These are phyloP conservation scores for Nemania abortiva DNA, from an alignment of 2,329 filamentous ascomycete species.

Conservation along the genomic window DNA sequence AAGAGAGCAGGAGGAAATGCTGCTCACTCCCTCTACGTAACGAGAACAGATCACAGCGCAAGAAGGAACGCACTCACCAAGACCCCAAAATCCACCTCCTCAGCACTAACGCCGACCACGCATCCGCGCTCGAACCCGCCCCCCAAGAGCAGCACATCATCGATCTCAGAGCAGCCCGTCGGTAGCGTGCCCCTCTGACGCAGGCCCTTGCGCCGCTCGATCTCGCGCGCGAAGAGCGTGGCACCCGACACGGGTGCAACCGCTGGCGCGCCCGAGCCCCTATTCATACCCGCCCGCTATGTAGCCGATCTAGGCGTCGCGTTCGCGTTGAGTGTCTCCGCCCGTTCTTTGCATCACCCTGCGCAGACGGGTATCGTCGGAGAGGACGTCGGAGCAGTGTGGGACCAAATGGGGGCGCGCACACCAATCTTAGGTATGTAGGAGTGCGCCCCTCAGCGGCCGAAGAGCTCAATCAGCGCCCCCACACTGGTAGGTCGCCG, in stretches of 20 bases:
- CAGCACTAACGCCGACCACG: conserved; percentile 66
- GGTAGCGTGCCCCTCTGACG: conserved; percentile 50
- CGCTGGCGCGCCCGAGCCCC: neutral
- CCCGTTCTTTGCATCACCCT: neutral
- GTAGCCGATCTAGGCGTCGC: neutral
- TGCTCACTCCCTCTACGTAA: too few relatives aligned
- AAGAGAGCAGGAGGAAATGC: too few relatives aligned
- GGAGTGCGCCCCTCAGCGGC: neutral
- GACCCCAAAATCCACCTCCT: conserved; percentile 63
- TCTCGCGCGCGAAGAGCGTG: conserved; percentile 57
- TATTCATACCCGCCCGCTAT: neutral
- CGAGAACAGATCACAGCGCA: neutral
- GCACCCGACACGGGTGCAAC: conserved; percentile 59
- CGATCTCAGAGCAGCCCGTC: conserved; percentile 63
- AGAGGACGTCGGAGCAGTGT: neutral
- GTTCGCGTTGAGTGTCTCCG: neutral
- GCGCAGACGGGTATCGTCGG: too few relatives aligned
- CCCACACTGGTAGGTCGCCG: neutral
- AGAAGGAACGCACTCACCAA: conserved; percentile 53
- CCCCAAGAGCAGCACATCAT: conserved; percentile 59
- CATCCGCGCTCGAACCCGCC: conserved; percentile 63
- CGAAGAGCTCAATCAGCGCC: neutral
- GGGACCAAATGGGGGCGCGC: neutral
- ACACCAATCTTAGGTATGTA: neutral
- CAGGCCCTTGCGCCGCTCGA: conserved; percentile 51